Evolutionary conservation across 1,284 basidiomycete species (phyloP).

Genomic region (Cryptococcus hybrid): DNA sequence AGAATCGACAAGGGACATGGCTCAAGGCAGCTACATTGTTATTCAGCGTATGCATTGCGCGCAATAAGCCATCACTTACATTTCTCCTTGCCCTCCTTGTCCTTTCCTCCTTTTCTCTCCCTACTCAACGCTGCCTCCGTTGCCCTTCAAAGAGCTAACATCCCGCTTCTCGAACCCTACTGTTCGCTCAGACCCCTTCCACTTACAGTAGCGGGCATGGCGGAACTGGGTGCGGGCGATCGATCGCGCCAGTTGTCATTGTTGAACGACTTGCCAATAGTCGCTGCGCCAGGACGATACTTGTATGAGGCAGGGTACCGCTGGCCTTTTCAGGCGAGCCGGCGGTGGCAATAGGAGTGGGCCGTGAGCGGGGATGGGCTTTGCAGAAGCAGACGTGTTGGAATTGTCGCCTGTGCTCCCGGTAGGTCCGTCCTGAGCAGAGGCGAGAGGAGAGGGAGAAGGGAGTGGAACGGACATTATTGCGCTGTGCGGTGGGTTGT

Average conservation of each 20-base stretch:
- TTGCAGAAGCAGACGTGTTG: constrained; percentile 14
- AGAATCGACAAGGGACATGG: constrained; percentile 98
- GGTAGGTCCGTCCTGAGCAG: background rate
- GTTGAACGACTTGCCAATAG: constrained; percentile 12
- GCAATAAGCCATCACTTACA: background rate
- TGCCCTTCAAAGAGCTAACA: constrained; percentile 9
- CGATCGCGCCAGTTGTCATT: constrained; percentile 31
- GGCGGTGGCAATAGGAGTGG: constrained; percentile 29
- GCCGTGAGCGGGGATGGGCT: constrained; percentile 31
- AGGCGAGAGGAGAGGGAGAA: constrained; percentile 25
- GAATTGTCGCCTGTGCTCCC: background rate
- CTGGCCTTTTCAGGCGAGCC: constrained; percentile 11
- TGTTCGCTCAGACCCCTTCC: constrained; percentile 26
- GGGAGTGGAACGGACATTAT: constrained; percentile 40
- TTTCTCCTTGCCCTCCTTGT: background rate
- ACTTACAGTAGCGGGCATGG: background rate
- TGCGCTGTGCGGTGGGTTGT: background rate
- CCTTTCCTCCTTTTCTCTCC: constrained; percentile 11
- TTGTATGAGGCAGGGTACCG: background rate
- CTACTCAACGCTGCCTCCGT: constrained; percentile 3
- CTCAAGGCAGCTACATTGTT: constrained; percentile 57
- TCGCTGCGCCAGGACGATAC: constrained; percentile 2
- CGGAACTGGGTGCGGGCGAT: constrained; percentile 3
- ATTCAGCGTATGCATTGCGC: background rate
- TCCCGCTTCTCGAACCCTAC: constrained; percentile 39